Percentiles rank a stretch among this genome's conserved stretches.
These are phyloP conservation scores for Talaromyces albobiverticillius DNA, from an alignment of 2,329 filamentous ascomycete species.

Conservation along the genomic window DNA sequence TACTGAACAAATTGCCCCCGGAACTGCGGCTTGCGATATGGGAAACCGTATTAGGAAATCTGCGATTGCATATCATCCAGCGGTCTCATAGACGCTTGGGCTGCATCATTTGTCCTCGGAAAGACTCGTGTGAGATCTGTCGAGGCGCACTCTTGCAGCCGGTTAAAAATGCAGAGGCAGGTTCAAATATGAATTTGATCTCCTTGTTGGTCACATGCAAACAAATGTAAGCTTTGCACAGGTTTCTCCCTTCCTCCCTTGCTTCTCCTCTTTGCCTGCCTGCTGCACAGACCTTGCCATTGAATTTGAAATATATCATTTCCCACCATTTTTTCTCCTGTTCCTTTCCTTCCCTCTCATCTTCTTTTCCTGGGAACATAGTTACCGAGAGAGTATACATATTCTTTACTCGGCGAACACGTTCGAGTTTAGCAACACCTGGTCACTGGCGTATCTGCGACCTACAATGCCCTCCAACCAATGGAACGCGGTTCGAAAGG, in stretches of 20 bases:
- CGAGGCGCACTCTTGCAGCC: constrained; percentile 28
- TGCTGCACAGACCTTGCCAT: neutral
- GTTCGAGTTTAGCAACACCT: constrained; percentile 40
- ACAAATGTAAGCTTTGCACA: constrained; percentile 28
- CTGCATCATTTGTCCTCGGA: constrained; percentile 29
- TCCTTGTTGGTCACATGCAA: constrained; percentile 32
- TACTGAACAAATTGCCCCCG: constrained; percentile 31
- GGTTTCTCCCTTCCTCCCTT: neutral
- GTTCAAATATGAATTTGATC: constrained; percentile 21
- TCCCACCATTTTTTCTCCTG: neutral
- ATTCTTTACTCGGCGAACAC: constrained; percentile 34
- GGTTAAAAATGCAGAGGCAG: constrained; percentile 20
- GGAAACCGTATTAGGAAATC: constrained; percentile 30
- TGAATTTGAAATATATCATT: neutral
- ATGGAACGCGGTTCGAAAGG: constrained; percentile 29
- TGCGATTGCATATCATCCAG: constrained; percentile 36
- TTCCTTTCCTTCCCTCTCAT: neutral
- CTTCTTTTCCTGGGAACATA: constrained; percentile 17
- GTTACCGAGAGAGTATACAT: constrained; percentile 34
- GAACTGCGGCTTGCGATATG: constrained; percentile 38
- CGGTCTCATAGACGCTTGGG: constrained; percentile 29
- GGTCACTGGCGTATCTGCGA: constrained; percentile 36
- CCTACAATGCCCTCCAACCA: constrained; percentile 29
- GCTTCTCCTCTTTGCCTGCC: neutral
- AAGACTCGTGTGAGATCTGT: constrained; percentile 33